These are phyloP conservation scores for Penicillium pulvis DNA, from an alignment of 495 filamentous ascomycete genomes.

Conservation along the genomic window DNA sequence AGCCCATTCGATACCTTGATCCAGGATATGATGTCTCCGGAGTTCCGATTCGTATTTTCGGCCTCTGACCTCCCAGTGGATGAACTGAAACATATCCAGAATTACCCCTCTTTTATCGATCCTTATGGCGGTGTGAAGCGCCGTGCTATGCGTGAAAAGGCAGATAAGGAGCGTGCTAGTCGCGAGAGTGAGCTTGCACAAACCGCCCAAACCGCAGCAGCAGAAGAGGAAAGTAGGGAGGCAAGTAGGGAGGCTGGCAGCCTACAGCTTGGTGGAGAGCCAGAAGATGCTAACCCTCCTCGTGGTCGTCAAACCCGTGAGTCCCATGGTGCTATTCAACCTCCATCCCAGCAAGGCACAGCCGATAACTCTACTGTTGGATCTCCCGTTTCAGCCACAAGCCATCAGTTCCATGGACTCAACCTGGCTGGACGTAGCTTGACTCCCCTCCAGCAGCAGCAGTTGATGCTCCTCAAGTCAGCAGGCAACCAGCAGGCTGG, in stretches of 20 bases:
- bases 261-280: slow-evolving; percentile 86
- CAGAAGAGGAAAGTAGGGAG: slow-evolving; percentile 63
- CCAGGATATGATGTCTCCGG: slow-evolving; percentile 56
- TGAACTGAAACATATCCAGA: slow-evolving; percentile 55
- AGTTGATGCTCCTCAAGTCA: slow-evolving; percentile 67
- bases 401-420: slow-evolving; percentile 56
- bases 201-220: slow-evolving; percentile 48
- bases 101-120: slow-evolving; percentile 81
- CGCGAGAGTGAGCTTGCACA: slow-evolving; percentile 61
- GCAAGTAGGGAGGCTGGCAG: slow-evolving; percentile 79
- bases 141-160: slow-evolving; percentile 66
- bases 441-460: slow-evolving; percentile 80
- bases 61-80: slow-evolving; percentile 51
- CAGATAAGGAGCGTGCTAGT: slow-evolving; percentile 62
- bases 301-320: slow-evolving; percentile 54
- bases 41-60: slow-evolving; percentile 64
- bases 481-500: slow-evolving; percentile 54
- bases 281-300: slow-evolving; percentile 63
- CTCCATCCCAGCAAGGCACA: slow-evolving; percentile 69
- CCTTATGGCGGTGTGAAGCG: slow-evolving; percentile 74
- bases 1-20: slow-evolving; percentile 49
- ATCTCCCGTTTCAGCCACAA: slow-evolving; percentile 49
- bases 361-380: slow-evolving; percentile 47
- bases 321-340: slow-evolving; percentile 64
- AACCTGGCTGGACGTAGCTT: slow-evolving; percentile 68